Base-by-base conservation (phyloP, 1,284 basidiomycete species). In the Ustilago lituana region DNA sequence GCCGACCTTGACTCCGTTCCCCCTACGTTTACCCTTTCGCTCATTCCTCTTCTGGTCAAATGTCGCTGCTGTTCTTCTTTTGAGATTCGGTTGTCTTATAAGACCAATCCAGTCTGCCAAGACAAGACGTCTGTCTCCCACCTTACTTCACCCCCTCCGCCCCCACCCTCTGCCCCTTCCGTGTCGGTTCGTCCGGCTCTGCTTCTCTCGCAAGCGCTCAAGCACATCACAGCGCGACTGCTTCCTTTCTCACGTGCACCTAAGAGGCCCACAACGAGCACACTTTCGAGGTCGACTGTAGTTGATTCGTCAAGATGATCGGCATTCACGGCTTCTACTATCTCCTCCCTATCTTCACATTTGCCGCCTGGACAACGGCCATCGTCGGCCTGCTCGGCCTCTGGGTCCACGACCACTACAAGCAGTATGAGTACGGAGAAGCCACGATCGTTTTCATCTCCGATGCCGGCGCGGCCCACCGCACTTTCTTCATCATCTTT, bases 401-500 rank as follows among this genome's bases (percentile, higher is more conserved):
- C 0, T 85, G 85, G 84, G 81, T 80, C 1, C 35, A 46, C 7
- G 76, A 78, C 26, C 81, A 81, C 11, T 84, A 84, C 64, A 76
- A 78, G 7, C 57, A 80, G 44, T 85, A 84, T 63, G 51, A 74
- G 78, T 12, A 3, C 10, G 46, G 81, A 29, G 82, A 84, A 52
- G 82, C 83, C 0, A 73, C 52, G 11, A 75, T 85, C 24, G 84
- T 85, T 9, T 86, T 84, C 62, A 84, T 86, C 62, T 83, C 80
- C n/a, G 83, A 85, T 70, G 83, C 84, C 10, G 85, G 84, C 3
- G 85, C 83, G 2, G 63, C 60, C 22, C 78, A 84, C 74, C 55
- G 67, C 24, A 67, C 76, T 2, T 77, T 67, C 35, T 78, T 78
- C 54, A 77, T 78, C 64, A 66, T 75, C 58, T 70, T 78, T 29